phyloP scores from a whole-genome alignment of 2,329 filamentous ascomycete genomes.

The Tolypocladium ophioglossoides region DNA sequence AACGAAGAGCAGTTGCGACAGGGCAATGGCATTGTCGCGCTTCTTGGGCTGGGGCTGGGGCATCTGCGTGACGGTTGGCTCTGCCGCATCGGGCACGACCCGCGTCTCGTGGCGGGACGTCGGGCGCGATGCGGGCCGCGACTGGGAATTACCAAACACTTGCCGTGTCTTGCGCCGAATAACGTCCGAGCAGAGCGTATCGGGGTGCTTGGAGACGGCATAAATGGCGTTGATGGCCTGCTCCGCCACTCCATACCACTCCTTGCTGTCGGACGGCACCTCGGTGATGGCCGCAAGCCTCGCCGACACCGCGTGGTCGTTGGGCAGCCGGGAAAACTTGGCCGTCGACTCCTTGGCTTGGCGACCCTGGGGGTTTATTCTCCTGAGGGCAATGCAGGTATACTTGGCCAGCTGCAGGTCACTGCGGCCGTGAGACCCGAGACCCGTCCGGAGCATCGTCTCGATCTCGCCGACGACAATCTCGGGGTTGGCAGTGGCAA shows the following conservation, averaged over 20 bases:
- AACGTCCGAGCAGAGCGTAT: slow-evolving; percentile 85
- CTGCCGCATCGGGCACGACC: slow-evolving; percentile 17
- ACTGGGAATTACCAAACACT: slow-evolving; percentile 51
- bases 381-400: slow-evolving; percentile 83
- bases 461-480: slow-evolving; percentile 95
- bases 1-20: slow-evolving; percentile 89
- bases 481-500: slow-evolving; percentile 83
- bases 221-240: slow-evolving; percentile 96
- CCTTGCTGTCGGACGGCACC: slow-evolving; percentile 78
- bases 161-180: slow-evolving; percentile 75
- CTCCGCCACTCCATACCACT: slow-evolving; percentile 93
- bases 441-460: slow-evolving; percentile 80
- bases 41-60: slow-evolving; percentile 30
- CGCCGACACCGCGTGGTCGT: slow-evolving; percentile 79
- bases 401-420: slow-evolving; percentile 89
- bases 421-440: slow-evolving; percentile 67
- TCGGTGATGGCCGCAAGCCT: slow-evolving; percentile 79
- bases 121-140: slow-evolving; percentile 31
- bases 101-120: slow-evolving; percentile 28
- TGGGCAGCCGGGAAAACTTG: slow-evolving; percentile 69
- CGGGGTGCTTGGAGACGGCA: slow-evolving; percentile 83
- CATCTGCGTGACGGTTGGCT: slow-evolving; percentile 18
- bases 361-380: slow-evolving; percentile 79
- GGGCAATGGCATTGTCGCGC: slow-evolving; percentile 58
- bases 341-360: slow-evolving; percentile 61